Base-by-base conservation (phyloP, 164 flowering plant species). In the Vitis amurensis region DNA sequence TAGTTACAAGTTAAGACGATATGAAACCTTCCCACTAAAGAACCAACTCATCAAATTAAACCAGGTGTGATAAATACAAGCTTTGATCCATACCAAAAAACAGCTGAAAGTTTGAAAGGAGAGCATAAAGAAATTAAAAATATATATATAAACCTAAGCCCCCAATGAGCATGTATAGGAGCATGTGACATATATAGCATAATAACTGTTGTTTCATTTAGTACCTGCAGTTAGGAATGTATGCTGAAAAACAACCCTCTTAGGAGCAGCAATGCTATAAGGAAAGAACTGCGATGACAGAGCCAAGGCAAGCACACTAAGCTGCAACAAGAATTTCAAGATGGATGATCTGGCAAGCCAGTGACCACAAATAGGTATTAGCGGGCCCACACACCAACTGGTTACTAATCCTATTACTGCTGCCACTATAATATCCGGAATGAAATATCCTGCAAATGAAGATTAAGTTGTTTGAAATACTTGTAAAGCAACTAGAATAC, bases 241-340 rank as follows among this genome's bases (percentile, higher is more conserved):
- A 80, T 95, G 96, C 83, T 95, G 99, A 76, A 91, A 71, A 63
- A 93, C 84, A 59, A 95, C 86, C 71, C 99, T 84, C 85, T 95
- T 95, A 17, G 97, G 99, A 64, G 99, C 99, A 74, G 52, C 85
- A 1, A 29, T 74, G 75, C 90, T 91, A 77, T 95, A 95, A 19
- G 98, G 98, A 75, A 95, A 95, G 81, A 93, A 87, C 73, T 89
- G 97, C 23, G 93, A 93, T 71, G 99, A 86, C 55, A 95, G 55
- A 52, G 99, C 98, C 82, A 95, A 59, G n/a, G 85, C 86, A 77
- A 91, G 57, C 64, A 95, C 88, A 66, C 66, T 85, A 16, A 86
- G 50, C 67, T 95, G 96, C 78, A 95, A 71, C 80, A 93, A 76
- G 67, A 85, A 77, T 52, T 83, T 74, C 80, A 93, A 53, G 63